phyloP scores from a whole-genome alignment of 2,329 filamentous ascomycete genomes.

The Lachnellula cervina region DNA sequence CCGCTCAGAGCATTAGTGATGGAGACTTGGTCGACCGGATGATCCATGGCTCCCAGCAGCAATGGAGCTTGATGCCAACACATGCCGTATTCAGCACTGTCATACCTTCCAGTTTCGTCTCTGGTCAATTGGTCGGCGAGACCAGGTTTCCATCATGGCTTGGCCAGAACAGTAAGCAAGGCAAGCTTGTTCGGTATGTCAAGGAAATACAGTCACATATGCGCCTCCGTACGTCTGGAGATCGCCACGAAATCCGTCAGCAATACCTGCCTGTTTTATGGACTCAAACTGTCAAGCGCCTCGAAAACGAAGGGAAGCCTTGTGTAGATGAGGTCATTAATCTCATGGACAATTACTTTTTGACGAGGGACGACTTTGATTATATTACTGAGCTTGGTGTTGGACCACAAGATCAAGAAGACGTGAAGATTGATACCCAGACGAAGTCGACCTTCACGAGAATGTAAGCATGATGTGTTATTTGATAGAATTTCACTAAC shows the following conservation, averaged over 20 bases:
- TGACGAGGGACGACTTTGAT: conserved; percentile 94
- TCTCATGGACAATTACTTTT: conserved; percentile 93
- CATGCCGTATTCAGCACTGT: conserved; percentile 96
- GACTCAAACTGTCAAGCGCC: conserved; percentile 68
- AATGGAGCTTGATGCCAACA: conserved; percentile 96
- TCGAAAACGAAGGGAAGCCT: conserved; percentile 77
- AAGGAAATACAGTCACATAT: conserved; percentile 98
- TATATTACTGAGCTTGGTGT: conserved; percentile 87
- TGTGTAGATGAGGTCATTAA: conserved; percentile 79
- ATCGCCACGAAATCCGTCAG: conserved; percentile 89
- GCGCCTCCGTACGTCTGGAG: conserved; percentile 83
- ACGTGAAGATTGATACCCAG: conserved; percentile 73
- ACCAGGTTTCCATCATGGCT: conserved; percentile 87
- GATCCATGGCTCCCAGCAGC: conserved; percentile 97
- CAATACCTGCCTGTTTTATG: conserved; percentile 89
- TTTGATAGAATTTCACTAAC: neutral
- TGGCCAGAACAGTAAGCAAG: conserved; percentile 86
- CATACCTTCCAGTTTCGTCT: conserved; percentile 78
- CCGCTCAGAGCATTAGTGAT: conserved; percentile 94
- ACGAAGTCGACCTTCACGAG: conserved; percentile 88
- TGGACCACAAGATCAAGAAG: conserved; percentile 72
- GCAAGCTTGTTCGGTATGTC: conserved; percentile 71
- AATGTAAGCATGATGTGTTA: conserved; percentile 53
- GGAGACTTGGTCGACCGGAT: conserved; percentile 94
- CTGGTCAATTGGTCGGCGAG: conserved; percentile 67